Conservation (phyloP, 306 rosid genomes). For the Albizia julibrissin region DNA sequence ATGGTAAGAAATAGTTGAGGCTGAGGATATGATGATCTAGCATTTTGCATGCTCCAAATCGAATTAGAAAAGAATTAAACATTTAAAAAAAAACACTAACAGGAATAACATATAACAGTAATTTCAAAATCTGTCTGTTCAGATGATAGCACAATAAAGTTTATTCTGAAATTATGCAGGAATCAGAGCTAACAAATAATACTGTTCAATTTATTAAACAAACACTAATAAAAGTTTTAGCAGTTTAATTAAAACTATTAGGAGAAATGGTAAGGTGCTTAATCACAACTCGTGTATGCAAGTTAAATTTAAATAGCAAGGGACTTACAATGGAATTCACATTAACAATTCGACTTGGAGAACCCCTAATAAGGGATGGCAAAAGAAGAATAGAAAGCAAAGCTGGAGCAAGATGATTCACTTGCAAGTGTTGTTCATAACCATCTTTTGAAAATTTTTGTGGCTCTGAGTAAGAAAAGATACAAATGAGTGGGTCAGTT, state of each 20-base stretch:
- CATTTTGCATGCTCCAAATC: constrained; percentile 1
- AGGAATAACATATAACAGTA: background rate
- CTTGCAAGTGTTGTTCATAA: constrained; percentile 97
- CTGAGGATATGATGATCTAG: background rate
- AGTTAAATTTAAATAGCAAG: constrained; percentile 14
- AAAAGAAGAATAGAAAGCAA: constrained; percentile 88
- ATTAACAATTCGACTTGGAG: constrained; percentile 94
- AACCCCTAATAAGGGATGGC: constrained; percentile 94
- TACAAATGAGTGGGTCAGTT: constrained; percentile 17
- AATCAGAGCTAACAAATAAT: constrained; percentile 14
- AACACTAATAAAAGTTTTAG: constrained; percentile 2
- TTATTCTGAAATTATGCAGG: constrained; percentile 7
- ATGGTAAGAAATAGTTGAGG: background rate
- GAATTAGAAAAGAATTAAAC: constrained; percentile 13
- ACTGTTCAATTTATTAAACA: constrained; percentile 19
- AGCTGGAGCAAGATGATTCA: constrained; percentile 96
- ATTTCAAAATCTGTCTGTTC: background rate
- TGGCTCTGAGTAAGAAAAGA: constrained; percentile 64
- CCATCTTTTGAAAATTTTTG: constrained; percentile 89
- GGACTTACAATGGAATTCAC: constrained; percentile 86
- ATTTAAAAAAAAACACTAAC: background rate
- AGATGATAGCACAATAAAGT: background rate
- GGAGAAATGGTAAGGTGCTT: background rate
- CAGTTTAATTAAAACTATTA: background rate
- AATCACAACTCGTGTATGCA: background rate